Evolutionary conservation across 495 filamentous ascomycete species (phyloP), one percentile per base, ranked within the genome.

Genomic region (Margaritispora aquatica): DNA sequence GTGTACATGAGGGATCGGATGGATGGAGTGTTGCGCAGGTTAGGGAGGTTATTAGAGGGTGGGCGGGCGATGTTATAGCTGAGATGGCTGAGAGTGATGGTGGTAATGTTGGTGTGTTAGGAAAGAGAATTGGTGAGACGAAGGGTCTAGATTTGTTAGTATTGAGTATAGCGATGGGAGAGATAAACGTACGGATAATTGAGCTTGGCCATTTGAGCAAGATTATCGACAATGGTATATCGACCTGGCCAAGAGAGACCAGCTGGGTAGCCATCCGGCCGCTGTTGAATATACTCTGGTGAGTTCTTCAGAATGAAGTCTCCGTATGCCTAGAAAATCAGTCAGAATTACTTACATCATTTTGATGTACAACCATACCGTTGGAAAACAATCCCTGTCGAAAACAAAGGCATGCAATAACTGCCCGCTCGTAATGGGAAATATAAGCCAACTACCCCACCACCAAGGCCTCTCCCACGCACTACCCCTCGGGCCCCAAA

Each of bases 381-480:
- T 76, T 0, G 93, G 92, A 61, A 92, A 89, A 68, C 87, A 89
- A 66, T 96, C 92, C 51, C 89, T 81, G 69, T 97, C 92, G 75
- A 97, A 97, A 26, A 97, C 83, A 71, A 92, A 88, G 1, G 93
- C 87, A 71, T 97, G 90, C 54, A 97, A 76, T 53, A 98, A 77
- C 74, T 97, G 94, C 29, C 92, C 94, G 67, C 84, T 89, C 13
- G 91, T 86, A n/a, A 95, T 67, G 0, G 94, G 94, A 80, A 96
- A 92, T 66, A 97, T 74, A 79, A 97, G 76, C 93, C 93, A 97
- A 68, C 90, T 96, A 22, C 93, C 94, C 77, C 91, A 93, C 94
- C 94, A 98, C 83, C 80, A 81, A 7, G 91, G 88, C 60, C 81
- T 75, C 54, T 71, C 66, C 58, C 72, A 67, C 59, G 66, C 70